Evolutionary conservation across 768 basidiomycete species (phyloP), one percentile per base, ranked within the genome.

Genomic region (Kwoniella europaea): DNA sequence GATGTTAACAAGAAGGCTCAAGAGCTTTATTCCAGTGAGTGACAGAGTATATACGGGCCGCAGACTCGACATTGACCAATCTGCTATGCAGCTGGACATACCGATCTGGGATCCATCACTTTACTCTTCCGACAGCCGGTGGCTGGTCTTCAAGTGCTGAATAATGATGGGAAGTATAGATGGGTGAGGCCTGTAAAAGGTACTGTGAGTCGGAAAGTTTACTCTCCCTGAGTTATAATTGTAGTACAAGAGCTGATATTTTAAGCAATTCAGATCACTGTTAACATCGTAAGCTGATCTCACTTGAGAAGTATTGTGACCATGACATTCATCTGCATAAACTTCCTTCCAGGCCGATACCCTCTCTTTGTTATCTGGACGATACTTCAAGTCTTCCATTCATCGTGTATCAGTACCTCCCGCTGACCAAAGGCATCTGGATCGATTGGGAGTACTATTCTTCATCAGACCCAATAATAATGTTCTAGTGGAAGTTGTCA

Each of bases 111-210:
- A 43, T 63, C 62, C 15, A 44, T 63, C 41, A 63, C 62, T 20
- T 43, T 63, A n/a, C 62, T 63, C 15, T 73, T 76, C 52, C 63
- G 65, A 16, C 69, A 72, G 15, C 73, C 75, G 0, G 65, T 73
- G 35, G 67, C 72, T 6, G 71, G 69, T 42, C 65, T 76, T 7
- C 73, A 74, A 61, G 71, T 76, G 29, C 66, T 71, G 57, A 56
- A 63, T n/a, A 53, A 61, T 4, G 75, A 74, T 24, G 69, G 74
- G 27, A 50, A 71, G 22, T 76, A 69, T 63, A 42, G 67, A 42
- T 76, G 71, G 53, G 75, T 74, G 18, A 71, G 71, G 16, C 65
- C 74, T 54, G 63, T 65, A 9, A 68, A 72, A 10, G 74, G 74
- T 18, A 60, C 59, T 27, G 59, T 60, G n/a, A 60, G 59, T 60